A percentile compares a stretch with the other conserved stretches of the same genome.
phyloP scores from a whole-genome alignment of 371 early-diverging fungal genomes.

The Thermomucor indicae-seudaticae region DNA sequence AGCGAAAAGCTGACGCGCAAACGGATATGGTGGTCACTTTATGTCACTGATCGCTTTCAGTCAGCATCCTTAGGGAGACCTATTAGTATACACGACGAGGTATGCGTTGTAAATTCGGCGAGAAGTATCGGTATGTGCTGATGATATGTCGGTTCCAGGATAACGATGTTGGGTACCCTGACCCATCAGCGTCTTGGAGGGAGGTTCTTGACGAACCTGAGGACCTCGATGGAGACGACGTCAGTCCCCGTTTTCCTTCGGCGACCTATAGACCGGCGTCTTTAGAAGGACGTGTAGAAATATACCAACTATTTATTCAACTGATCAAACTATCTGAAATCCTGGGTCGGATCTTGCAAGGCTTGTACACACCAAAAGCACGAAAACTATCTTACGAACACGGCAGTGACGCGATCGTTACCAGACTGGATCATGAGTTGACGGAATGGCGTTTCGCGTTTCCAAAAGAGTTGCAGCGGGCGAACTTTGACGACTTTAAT shows the following conservation, averaged over 20 bases:
- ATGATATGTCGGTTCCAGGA: constrained; percentile 13
- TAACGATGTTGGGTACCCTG: constrained; percentile 38
- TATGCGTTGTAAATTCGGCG: constrained; percentile 1
- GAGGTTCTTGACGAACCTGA: constrained; percentile 38
- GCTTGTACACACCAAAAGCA: constrained; percentile 43
- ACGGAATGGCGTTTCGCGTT: constrained; percentile 46
- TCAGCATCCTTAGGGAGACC: constrained; percentile 43
- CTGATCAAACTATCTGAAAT: constrained; percentile 44
- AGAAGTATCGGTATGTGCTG: neutral
- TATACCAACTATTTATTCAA: constrained; percentile 40
- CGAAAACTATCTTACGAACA: constrained; percentile 28
- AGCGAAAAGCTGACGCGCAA: constrained; percentile 42
- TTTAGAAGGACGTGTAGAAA: constrained; percentile 14
- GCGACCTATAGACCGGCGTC: constrained; percentile 25
- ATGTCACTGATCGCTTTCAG: constrained; percentile 40
- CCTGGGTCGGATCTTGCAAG: constrained; percentile 40
- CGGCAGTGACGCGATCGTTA: constrained; percentile 40
- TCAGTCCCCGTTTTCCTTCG: constrained; percentile 30
- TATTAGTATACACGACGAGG: constrained; percentile 41
- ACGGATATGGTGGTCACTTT: constrained; percentile 44
- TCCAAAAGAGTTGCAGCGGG: constrained; percentile 26
- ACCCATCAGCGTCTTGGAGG: constrained; percentile 28
- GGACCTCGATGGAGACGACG: constrained; percentile 10
- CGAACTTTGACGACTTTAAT: constrained; percentile 34
- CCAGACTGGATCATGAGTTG: constrained; percentile 37